Base-by-base conservation (phyloP, 2,329 filamentous ascomycete species). In the Colletotrichum tropicale region DNA sequence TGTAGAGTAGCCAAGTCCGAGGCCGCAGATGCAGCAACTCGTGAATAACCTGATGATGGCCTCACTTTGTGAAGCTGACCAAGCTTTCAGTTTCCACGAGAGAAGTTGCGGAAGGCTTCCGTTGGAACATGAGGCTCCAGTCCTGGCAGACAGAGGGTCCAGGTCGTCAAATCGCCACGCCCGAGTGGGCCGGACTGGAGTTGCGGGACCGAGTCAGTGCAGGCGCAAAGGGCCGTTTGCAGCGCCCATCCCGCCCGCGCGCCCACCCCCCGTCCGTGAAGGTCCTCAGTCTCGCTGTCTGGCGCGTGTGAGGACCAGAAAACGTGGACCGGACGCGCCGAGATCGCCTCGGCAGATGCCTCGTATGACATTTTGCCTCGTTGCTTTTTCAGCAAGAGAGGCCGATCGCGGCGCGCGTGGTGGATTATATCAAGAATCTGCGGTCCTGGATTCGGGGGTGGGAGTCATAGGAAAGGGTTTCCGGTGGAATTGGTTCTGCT, bases 351-450 rank as follows among this genome's bases (percentile, higher is more conserved):
- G 70, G 62, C 43, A 60, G 62, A 56, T 75, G 69, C 18, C 64
- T 75, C 70, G 43, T 68, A 68, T 68, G 73, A 73, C 70, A 66
- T 43, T 28, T 74, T 61, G 72, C 72, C 67, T 65, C 38, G 34
- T 48, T 26, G 71, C 36, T 55, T 72, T 66, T 38, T 67, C 43
- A 71, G 60, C 68, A 64, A 28, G 38, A 36, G 64, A 73, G 70
- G 73, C 73, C 73, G 73, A 75, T 75, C 56, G 26, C 73, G 73
- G 73, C 73, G 73, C 34, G 21, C n/a, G 8, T 34, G 62, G 70
- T 75, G 73, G 73, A 65, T 65, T 75, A 73, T 73, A 75, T 75
- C 70, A 73, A 52, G 70, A 72, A 68, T 66, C 55, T 61, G 62
- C 43, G 3, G n/a, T 48, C 43, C 43, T 48, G 43, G n/a, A 38